Evolutionary conservation across 1,284 basidiomycete species (phyloP).

Genomic region (Puccinia sorghi): DNA sequence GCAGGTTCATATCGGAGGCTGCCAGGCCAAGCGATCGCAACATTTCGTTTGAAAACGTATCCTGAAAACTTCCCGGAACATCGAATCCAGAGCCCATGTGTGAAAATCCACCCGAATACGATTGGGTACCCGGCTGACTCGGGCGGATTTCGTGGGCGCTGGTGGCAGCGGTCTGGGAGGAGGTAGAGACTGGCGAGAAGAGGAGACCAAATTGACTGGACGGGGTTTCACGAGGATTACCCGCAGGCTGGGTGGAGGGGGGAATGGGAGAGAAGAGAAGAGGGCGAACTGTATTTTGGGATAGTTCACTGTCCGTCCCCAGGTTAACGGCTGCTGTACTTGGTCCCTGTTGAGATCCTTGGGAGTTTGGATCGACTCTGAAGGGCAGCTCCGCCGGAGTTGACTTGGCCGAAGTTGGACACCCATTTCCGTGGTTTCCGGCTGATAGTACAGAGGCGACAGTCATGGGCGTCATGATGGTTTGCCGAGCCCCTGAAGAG

Average conservation of each 20-base stretch:
- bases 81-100: constrained; percentile 7
- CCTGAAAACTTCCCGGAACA: constrained; percentile 1
- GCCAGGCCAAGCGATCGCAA: constrained; percentile 15
- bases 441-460: not conserved
- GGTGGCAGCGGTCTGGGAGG: not conserved
- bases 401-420: not conserved
- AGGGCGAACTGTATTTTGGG: not conserved
- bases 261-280: not conserved
- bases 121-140: not conserved
- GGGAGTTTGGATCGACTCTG: not conserved
- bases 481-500: not conserved
- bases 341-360: constrained; percentile 10
- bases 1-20: too few species aligned
- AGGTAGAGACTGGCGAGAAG: not conserved
- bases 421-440: not conserved
- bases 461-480: not conserved
- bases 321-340: not conserved
- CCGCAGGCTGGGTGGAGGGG: not conserved
- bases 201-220: not conserved
- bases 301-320: not conserved
- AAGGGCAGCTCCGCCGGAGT: not conserved
- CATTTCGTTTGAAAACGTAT: constrained; percentile 20
- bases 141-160: not conserved
- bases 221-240: too few species aligned
- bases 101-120: not conserved